These are phyloP conservation scores for Syzygium aromaticum DNA, from an alignment of 345 rosid genomes.

Conservation along the genomic window DNA sequence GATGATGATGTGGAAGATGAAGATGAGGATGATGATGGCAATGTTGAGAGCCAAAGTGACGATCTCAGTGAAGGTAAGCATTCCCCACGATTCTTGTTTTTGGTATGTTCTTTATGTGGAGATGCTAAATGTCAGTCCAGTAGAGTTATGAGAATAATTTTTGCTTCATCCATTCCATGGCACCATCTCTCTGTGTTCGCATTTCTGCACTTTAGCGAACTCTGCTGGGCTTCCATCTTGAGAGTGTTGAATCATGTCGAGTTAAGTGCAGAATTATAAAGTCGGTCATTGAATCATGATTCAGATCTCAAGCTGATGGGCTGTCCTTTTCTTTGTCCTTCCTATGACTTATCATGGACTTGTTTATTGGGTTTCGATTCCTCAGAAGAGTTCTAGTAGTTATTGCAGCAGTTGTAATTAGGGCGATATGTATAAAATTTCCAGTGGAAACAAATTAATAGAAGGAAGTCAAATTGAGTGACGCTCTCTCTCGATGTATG, in stretches of 20 bases:
- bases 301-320: not conserved
- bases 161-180: not conserved
- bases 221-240: no score
- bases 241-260: not conserved
- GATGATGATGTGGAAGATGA: slow-evolving; percentile 23
- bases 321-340: not conserved
- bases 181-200: not conserved
- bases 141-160: not conserved
- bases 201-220: not conserved
- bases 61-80: slow-evolving; percentile 38
- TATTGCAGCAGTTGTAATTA: not conserved
- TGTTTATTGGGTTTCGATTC: not conserved
- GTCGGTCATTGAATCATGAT: not conserved
- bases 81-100: not conserved
- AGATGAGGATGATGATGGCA: slow-evolving; percentile 16
- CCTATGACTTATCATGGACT: not conserved
- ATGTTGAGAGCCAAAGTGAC: slow-evolving; percentile 35
- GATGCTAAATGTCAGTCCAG: not conserved
- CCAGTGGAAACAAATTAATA: no score
- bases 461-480: not conserved
- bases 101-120: not conserved
- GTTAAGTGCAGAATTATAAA: not conserved
- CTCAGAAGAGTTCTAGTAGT: not conserved
- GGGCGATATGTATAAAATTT: no score
- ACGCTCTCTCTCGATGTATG: not conserved